Base-by-base conservation (phyloP, 306 rosid genomes). In the Prunus kanzakura region DNA sequence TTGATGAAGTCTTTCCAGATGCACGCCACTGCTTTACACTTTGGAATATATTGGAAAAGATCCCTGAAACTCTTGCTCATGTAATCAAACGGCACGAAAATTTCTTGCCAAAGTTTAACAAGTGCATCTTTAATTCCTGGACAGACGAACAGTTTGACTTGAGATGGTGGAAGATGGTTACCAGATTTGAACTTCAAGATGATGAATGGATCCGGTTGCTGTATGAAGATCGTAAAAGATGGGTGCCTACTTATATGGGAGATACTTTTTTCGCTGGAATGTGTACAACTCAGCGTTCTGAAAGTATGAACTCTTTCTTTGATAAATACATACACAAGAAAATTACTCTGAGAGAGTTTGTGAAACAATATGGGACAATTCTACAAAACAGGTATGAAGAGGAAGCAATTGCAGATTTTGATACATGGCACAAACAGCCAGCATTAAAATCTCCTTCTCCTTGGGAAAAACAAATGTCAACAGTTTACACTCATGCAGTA, bases 381-480 rank as follows among this genome's bases (percentile, higher is more conserved):
- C 89, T 93, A 64, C 98, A 91, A 68, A 91, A 85, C 63, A 88
- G 98, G 85, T 89, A 85, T 73, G 97, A 93, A 75, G 98, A 91
- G 80, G 98, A 93, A 86, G 89, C 87, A 51, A 85, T 89, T 73
- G 97, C 98, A 73, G 98, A 93, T 88, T 93, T 93, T 77, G 98
- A 93, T 84, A 91, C 97, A 69, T 84, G 88, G 83, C 91, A 93
- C 89, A 93, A 93, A 81, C 98, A 93, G 81, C 98, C 97, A 45
- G 98, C 98, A 61, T 85, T 91, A 47, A 93, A 88, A 79, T 91
- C 98, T 78, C 98, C 98, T 84, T 93, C 98, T 46, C 98, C 98
- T 70, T 91, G 98, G 97, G 97, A 93, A 78, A 93, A 91, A 73
- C 98, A 93, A 81, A 91, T 91, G 97, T 93, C 98, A 72, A 87